Evolutionary conservation across 495 filamentous ascomycete genomes (phyloP).

Genomic region (Neurospora sp.): DNA sequence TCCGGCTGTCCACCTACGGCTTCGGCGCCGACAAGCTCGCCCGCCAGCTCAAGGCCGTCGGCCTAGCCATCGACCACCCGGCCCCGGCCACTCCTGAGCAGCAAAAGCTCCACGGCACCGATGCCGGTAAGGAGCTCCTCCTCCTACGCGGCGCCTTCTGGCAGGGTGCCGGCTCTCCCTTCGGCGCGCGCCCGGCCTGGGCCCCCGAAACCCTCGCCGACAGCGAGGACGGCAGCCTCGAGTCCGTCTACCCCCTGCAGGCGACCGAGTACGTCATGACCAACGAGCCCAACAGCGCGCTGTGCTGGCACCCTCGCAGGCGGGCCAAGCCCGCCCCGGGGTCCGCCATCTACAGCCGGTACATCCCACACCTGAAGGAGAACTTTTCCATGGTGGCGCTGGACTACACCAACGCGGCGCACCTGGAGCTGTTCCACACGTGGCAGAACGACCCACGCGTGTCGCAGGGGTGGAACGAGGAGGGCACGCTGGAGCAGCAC

Average conservation of each 20-base stretch:
- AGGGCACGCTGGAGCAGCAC: slow-evolving; percentile 53
- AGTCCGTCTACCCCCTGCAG: slow-evolving; percentile 39
- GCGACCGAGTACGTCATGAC: slow-evolving; percentile 48
- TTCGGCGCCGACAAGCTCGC: slow-evolving; percentile 29
- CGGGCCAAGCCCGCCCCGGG: slow-evolving; percentile 51
- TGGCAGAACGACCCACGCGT: slow-evolving; percentile 68
- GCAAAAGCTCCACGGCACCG: slow-evolving; percentile 27
- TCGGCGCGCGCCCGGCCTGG: slow-evolving; percentile 54
- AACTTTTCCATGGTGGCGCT: slow-evolving; percentile 57
- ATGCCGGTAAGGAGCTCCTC: slow-evolving; percentile 25
- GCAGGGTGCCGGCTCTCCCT: slow-evolving; percentile 57
- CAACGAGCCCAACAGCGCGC: slow-evolving; percentile 17
- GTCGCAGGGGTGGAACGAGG: slow-evolving; percentile 59
- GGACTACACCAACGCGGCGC: slow-evolving; percentile 41
- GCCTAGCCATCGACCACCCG: slow-evolving; percentile 44
- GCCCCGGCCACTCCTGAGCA: slow-evolving; percentile 13
- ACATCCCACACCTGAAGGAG: slow-evolving; percentile 55
- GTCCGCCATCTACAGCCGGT: slow-evolving; percentile 55
- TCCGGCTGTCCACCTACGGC: slow-evolving; percentile 40
- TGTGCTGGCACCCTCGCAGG: slow-evolving; percentile 48
- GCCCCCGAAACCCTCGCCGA: slow-evolving; percentile 28
- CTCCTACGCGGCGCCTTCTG: slow-evolving; percentile 48
- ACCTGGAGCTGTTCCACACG: slow-evolving; percentile 50
- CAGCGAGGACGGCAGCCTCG: slow-evolving; percentile 22
- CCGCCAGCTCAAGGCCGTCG: slow-evolving; percentile 41